Conservation (phyloP, 2,329 filamentous ascomycete species). For the Cordyceps cateniannulata region DNA sequence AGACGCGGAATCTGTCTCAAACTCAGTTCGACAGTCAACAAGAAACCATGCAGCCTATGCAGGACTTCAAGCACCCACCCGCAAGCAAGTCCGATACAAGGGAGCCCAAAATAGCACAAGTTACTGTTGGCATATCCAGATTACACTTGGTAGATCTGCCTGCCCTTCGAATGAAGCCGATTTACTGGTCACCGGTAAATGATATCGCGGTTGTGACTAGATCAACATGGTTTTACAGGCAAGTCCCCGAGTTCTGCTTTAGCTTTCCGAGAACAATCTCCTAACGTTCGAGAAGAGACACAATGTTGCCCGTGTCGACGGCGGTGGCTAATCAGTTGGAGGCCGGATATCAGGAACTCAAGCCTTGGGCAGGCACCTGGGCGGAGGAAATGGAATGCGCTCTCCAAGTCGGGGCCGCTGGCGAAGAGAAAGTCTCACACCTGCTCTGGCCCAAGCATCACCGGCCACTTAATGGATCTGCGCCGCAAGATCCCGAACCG, state of each 20-base stretch:
- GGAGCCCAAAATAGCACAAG: constrained; percentile 37
- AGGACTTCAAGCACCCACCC: neutral
- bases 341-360: constrained; percentile 78
- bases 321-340: constrained; percentile 87
- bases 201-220: constrained; percentile 77
- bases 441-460: constrained; percentile 66
- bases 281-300: constrained; percentile 49
- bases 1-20: neutral
- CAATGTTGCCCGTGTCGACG: constrained; percentile 83
- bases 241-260: constrained; percentile 13
- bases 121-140: constrained; percentile 84
- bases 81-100: constrained; percentile 18
- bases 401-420: constrained; percentile 78
- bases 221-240: constrained; percentile 94
- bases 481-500: constrained; percentile 21
- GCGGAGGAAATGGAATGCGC: constrained; percentile 84
- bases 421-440: constrained; percentile 86
- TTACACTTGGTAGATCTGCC: constrained; percentile 85
- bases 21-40: neutral
- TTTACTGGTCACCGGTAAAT: constrained; percentile 94
- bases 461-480: constrained; percentile 13
- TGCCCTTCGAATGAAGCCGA: constrained; percentile 81
- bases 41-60: neutral
- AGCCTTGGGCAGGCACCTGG: constrained; percentile 90
- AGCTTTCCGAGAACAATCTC: neutral